Conservation (phyloP, 1,284 basidiomycete genomes). For the Apiotrichum sp. region DNA sequence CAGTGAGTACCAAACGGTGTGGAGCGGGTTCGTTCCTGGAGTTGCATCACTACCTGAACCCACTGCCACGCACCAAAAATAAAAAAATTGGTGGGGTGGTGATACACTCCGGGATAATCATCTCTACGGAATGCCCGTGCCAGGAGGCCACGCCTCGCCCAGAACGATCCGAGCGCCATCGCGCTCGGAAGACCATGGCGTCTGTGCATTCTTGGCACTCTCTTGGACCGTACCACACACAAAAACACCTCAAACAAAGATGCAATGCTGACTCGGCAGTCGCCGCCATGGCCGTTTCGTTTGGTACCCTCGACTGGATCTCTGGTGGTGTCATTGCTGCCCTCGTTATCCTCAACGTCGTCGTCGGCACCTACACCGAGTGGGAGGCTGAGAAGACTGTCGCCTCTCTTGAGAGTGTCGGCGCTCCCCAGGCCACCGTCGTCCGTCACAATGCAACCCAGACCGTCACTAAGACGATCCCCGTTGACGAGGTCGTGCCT, state of each 20-base stretch:
- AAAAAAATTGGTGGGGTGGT: too few species aligned
- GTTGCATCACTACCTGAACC: too few species aligned
- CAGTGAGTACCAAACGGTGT: conserved; percentile 26
- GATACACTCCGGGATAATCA: too few species aligned
- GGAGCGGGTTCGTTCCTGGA: too few species aligned
- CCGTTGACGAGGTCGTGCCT: conserved; percentile 58
- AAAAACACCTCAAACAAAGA: too few species aligned
- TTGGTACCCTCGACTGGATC: conserved; percentile 59
- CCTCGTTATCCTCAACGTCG: conserved; percentile 56
- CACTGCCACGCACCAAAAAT: too few species aligned
- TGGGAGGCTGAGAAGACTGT: conserved; percentile 51
- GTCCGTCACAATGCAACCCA: conserved; percentile 45
- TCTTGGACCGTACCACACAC: too few species aligned
- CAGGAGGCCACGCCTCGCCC: too few species aligned
- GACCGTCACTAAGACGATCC: conserved; percentile 48
- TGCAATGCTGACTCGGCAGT: conserved; percentile 36
- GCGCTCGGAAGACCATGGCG: too few species aligned
- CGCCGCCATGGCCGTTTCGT: conserved; percentile 59
- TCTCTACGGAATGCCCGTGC: too few species aligned
- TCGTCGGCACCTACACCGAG: conserved; percentile 46
- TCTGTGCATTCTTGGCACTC: too few species aligned
- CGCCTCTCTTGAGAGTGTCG: conserved; percentile 46
- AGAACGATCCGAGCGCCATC: too few species aligned
- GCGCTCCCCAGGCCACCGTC: conserved; percentile 59
- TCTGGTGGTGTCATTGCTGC: conserved; percentile 61